Conservation (phyloP, 805 yeast species). For the Kodamaea jinghongensis region DNA sequence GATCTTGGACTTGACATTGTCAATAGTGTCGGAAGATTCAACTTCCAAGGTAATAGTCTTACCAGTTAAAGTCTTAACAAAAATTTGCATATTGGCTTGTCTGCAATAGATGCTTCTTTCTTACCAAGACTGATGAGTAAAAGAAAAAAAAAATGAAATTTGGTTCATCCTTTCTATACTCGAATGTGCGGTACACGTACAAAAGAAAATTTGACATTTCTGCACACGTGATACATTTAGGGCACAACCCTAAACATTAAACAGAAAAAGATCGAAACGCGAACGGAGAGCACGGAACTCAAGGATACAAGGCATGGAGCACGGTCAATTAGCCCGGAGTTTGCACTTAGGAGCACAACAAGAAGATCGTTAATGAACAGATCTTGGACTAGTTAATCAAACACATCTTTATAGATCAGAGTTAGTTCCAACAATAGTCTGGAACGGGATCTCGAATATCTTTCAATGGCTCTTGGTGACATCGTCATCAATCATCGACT, state of each 20-base stretch:
- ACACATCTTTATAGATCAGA: neutral
- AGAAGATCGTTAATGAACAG: too few relatives aligned
- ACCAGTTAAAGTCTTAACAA: constrained; percentile 99
- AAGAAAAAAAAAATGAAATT: constrained; percentile 1
- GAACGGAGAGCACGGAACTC: too few relatives aligned
- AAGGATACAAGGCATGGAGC: too few relatives aligned
- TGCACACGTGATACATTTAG: constrained; percentile 1
- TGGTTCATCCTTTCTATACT: too few relatives aligned
- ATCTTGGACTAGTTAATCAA: too few relatives aligned
- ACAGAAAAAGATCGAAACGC: too few relatives aligned
- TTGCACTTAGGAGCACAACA: too few relatives aligned
- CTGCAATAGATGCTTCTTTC: constrained; percentile 49
- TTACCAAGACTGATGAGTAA: constrained; percentile 28
- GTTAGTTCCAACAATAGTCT: neutral
- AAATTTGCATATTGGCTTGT: constrained; percentile 76
- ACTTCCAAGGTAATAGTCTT: constrained; percentile 99
- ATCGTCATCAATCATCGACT: too few relatives aligned
- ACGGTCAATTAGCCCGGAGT: too few relatives aligned
- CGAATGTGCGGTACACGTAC: too few relatives aligned
- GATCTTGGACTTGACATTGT: constrained; percentile 97
- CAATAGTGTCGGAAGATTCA: constrained; percentile 98
- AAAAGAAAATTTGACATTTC: too few relatives aligned
- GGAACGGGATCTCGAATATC: neutral
- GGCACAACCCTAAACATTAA: constrained; percentile 1
- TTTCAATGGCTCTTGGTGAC: neutral